Evolutionary conservation across 345 rosid genomes (phyloP).

Genomic region (rapeseed (Brassica napus)): Da-Ae NC_063447.1:1752001-1752500

Average conservation of each 20-base stretch:
- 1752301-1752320: slow-evolving; percentile 41
- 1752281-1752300: slow-evolving; percentile 28
- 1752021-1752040: neutral
- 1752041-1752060: neutral
- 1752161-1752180: slow-evolving; percentile 12
- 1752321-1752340: slow-evolving; percentile 40
- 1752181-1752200: neutral
- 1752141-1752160: slow-evolving; percentile 17
- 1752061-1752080: slow-evolving; percentile 3
- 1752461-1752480: slow-evolving; percentile 26
- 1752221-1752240: slow-evolving; percentile 16
- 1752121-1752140: slow-evolving; percentile 32
- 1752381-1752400: slow-evolving; percentile 25
- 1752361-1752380: slow-evolving; percentile 2
- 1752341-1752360: slow-evolving; percentile 22
- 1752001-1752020: neutral
- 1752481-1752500: slow-evolving; percentile 2
- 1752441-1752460: slow-evolving; percentile 34
- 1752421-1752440: slow-evolving; percentile 33
- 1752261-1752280: slow-evolving; percentile 12
- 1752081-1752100: slow-evolving; percentile 22
- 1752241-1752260: slow-evolving; percentile 18
- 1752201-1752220: neutral
- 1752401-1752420: slow-evolving; percentile 26
- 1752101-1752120: slow-evolving; percentile 19